A percentile compares a stretch with the other conserved stretches of the same genome.
phyloP scores from a whole-genome alignment of 768 basidiomycete genomes.

The Russula sp. region DNA sequence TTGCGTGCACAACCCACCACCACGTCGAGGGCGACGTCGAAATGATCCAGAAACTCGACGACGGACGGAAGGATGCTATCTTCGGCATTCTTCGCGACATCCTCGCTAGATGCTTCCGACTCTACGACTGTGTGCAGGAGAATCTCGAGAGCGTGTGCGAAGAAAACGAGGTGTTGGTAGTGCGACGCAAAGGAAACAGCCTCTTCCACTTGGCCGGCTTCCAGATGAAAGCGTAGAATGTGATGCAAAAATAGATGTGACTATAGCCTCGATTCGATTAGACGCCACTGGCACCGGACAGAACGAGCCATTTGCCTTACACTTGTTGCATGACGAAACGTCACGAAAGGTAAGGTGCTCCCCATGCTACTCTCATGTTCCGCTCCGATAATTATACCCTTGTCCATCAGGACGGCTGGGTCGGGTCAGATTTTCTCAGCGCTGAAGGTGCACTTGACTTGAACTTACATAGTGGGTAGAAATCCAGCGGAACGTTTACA shows the following conservation, averaged over 20 bases:
- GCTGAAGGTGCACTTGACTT: not conserved
- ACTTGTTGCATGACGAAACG: slow-evolving; percentile 88
- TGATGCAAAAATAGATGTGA: slow-evolving; percentile 94
- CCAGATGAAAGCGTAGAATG: slow-evolving; percentile 77
- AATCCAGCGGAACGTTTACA: slow-evolving; percentile 86
- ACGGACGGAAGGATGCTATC: slow-evolving; percentile 50
- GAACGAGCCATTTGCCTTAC: slow-evolving; percentile 40
- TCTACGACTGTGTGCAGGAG: slow-evolving; percentile 91
- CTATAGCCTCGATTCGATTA: slow-evolving; percentile 36
- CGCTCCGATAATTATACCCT: slow-evolving; percentile 95
- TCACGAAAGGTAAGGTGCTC: slow-evolving; percentile 74
- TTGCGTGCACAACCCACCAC: slow-evolving; percentile 95
- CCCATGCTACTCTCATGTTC: slow-evolving; percentile 81
- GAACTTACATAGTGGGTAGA: slow-evolving; percentile 85
- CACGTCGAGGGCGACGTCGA: slow-evolving; percentile 85
- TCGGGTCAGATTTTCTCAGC: slow-evolving; percentile 9
- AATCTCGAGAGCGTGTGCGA: slow-evolving; percentile 90
- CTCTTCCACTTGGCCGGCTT: slow-evolving; percentile 53
- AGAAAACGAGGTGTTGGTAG: slow-evolving; percentile 86
- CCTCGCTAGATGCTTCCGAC: slow-evolving; percentile 49
- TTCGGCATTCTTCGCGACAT: not conserved
- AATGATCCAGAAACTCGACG: slow-evolving; percentile 91
- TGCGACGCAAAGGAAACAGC: slow-evolving; percentile 83
- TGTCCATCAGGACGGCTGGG: slow-evolving; percentile 95
- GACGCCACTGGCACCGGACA: not conserved